phyloP scores from a whole-genome alignment of 2,329 filamentous ascomycete genomes.

The Pseudocercospora eumusae region DNA sequence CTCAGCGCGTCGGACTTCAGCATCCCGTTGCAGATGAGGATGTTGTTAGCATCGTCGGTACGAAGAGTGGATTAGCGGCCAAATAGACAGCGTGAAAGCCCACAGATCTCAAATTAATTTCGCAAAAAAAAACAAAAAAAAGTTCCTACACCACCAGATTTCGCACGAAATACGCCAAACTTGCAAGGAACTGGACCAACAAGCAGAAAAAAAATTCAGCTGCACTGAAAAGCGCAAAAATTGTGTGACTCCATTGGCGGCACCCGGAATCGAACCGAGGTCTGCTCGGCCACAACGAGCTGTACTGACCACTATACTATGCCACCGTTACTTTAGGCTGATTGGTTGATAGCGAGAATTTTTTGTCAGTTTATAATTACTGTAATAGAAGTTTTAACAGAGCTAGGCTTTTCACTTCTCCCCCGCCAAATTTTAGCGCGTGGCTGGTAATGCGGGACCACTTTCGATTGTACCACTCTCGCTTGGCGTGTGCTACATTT shows the following conservation, averaged over 20 bases:
- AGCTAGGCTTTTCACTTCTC: too few relatives aligned
- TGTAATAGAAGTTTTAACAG: too few relatives aligned
- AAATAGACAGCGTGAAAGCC: neutral
- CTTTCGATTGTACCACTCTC: neutral
- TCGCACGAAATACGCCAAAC: neutral
- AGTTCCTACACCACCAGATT: neutral
- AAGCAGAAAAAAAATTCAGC: neutral
- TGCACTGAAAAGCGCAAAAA: neutral
- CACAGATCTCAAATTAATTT: neutral
- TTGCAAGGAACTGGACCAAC: too few relatives aligned
- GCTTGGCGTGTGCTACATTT: neutral
- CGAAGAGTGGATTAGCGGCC: slow-evolving; percentile 38
- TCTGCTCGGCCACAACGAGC: slow-evolving; percentile 17
- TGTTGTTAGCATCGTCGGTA: slow-evolving; percentile 64
- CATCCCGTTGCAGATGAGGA: slow-evolving; percentile 75
- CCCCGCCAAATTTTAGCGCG: too few relatives aligned
- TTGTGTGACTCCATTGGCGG: neutral
- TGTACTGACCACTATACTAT: slow-evolving; percentile 23
- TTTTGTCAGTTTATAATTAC: too few relatives aligned
- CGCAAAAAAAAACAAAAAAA: neutral
- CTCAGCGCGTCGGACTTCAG: slow-evolving; percentile 83
- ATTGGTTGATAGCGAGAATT: neutral
- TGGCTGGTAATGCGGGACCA: neutral
- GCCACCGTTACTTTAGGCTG: neutral
- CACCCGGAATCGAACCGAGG: slow-evolving; percentile 9